Evolutionary conservation across 2,329 filamentous ascomycete species (phyloP), one percentile per base, ranked within the genome.

Genomic region (Pezicula neosporulosa): DNA sequence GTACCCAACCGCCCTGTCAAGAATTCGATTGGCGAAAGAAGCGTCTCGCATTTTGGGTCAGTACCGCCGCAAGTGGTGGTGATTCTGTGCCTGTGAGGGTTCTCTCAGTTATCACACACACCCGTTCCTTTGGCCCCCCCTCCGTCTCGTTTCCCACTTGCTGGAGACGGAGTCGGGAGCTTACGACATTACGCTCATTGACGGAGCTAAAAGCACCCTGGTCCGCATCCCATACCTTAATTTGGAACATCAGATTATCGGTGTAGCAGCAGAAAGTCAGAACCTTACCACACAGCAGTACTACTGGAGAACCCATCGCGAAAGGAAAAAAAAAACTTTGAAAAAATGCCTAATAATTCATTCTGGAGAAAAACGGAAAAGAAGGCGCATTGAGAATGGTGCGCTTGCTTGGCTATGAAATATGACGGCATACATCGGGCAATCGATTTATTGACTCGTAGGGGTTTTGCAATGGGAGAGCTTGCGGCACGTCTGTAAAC

Each of bases 111-210:
- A 21, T 16, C 37, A 21, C 37, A 21, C n/a, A 39, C 35, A 37
- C 35, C 37, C n/a, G n/a, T 21, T 39, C 37, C 19, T 27, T 35
- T 41, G 39, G 5, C 18, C 36, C 16, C 41, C 47, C 45, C 27
- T 28, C 51, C 45, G 38, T 50, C 58, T 62, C 60, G 58, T 62
- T 56, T 63, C 60, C 60, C 58, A 58, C 55, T 58, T 57, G 53
- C 54, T 62, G 60, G 60, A 57, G 49, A 47, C 54, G 47, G 47
- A 18, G 50, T 56, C 57, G 52, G 58, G 59, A 56, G 57, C 56
- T 49, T 39, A 44, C 56, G 53, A 54, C 56, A 51, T 54, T 54
- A 55, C 54, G 13, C 15, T 18, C 36, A 38, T 52, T 37, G 53
- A 48, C 35, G 52, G 53, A 41, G 6, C 47, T 52, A 53, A 52